phyloP scores from a whole-genome alignment of 1,284 basidiomycete species.

The Ceratobasidium theobromae region DNA sequence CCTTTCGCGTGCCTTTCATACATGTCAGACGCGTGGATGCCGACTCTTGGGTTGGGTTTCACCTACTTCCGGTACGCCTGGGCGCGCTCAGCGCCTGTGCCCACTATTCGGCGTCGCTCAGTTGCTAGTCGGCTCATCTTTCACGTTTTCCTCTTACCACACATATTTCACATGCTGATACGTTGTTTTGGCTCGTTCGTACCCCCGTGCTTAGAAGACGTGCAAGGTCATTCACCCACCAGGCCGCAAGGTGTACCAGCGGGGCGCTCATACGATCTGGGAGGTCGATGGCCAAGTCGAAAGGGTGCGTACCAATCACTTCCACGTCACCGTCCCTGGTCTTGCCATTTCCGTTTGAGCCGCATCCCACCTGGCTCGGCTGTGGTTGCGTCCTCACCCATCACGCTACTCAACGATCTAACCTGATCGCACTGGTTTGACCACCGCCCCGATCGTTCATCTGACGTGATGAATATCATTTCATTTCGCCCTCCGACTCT shows the following conservation, averaged over 20 bases:
- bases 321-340: not conserved
- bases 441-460: not conserved
- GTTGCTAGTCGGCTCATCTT: not conserved
- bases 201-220: constrained; percentile 53
- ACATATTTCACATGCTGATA: constrained; percentile 2
- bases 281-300: constrained; percentile 90
- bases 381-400: constrained; percentile 19
- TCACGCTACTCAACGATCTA: constrained; percentile 9
- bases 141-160: constrained; percentile 19
- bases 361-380: not conserved
- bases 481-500: constrained; percentile 20
- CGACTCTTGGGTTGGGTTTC: not conserved
- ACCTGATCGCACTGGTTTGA: not conserved
- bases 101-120: not conserved
- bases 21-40: not conserved
- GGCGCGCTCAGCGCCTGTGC: not conserved
- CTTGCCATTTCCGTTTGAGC: constrained; percentile 2
- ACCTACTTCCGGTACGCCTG: not conserved
- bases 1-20: constrained; percentile 7
- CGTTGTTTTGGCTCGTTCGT: not conserved
- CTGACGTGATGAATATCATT: constrained; percentile 12
- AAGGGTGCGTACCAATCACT: constrained; percentile 41
- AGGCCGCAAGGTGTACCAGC: constrained; percentile 86
- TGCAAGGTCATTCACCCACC: constrained; percentile 80
- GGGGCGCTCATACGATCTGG: constrained; percentile 90